phyloP scores from a whole-genome alignment of 768 basidiomycete species.

The Termitomyces sp. region DNA sequence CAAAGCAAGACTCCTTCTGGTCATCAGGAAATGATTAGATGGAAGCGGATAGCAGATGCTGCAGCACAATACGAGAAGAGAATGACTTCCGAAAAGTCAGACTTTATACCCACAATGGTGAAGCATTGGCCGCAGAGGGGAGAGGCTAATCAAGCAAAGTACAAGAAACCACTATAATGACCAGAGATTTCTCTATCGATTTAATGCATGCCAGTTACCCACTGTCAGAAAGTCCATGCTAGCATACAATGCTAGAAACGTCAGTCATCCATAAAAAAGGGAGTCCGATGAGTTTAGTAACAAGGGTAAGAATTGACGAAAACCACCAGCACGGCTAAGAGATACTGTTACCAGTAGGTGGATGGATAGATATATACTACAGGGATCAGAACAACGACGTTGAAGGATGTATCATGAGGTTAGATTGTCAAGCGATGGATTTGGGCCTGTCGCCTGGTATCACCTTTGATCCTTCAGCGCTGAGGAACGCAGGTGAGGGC shows the following conservation, averaged over 20 bases:
- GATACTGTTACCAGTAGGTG: constrained; percentile 1
- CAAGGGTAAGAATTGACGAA: background rate
- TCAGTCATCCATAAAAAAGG: constrained; percentile 9
- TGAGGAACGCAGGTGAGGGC: constrained; percentile 54
- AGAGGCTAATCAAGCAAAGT: constrained; percentile 5
- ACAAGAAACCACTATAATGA: constrained; percentile 8
- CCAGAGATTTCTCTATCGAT: constrained; percentile 4
- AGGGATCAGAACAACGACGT: background rate
- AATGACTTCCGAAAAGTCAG: background rate
- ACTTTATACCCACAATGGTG: constrained; percentile 14
- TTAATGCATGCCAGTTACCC: constrained; percentile 1
- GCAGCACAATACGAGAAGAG: constrained; percentile 13
- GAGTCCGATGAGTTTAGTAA: background rate
- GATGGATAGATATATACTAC: constrained; percentile 8
- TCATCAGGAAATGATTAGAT: constrained; percentile 21
- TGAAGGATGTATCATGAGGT: background rate
- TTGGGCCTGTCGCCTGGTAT: constrained; percentile 37
- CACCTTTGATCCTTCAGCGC: constrained; percentile 27
- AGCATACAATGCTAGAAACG: background rate
- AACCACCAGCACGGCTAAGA: constrained; percentile 6
- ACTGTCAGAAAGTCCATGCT: constrained; percentile 1
- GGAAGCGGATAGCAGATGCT: constrained; percentile 21
- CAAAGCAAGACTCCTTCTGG: constrained; percentile 12
- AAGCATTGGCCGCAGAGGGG: constrained; percentile 2
- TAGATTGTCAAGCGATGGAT: constrained; percentile 30